A percentile compares a stretch with the other conserved stretches of the same genome.
Evolutionary conservation across 352 stramenopile species (phyloP).

Genomic region (Hyaloperonospora brassicae): DNA sequence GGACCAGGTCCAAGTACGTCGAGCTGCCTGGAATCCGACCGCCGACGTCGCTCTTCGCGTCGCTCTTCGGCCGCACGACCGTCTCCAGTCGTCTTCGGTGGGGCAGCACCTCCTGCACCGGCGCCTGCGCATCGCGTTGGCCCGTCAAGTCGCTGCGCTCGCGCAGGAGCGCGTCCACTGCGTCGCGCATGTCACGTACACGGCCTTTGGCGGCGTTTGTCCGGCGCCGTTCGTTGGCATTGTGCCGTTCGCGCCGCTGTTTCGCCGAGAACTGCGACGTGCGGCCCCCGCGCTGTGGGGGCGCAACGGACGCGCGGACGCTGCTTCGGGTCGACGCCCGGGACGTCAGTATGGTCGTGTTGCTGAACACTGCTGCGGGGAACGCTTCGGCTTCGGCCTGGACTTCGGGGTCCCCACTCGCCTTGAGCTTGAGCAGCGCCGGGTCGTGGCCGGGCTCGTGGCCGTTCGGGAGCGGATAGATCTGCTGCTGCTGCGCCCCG

Average conservation of each 20-base stretch:
- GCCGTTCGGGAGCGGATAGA: conserved; percentile 25
- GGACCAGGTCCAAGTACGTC: conserved; percentile 30
- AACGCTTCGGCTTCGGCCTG: conserved; percentile 24
- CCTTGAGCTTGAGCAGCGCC: conserved; percentile 14
- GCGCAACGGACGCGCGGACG: background rate
- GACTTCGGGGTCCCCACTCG: conserved; percentile 24
- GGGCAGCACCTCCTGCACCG: conserved; percentile 13
- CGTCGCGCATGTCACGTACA: conserved; percentile 34
- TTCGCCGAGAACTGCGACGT: conserved; percentile 37
- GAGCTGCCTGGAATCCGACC: conserved; percentile 21
- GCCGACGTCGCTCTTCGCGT: conserved; percentile 14
- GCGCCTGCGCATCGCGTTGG: conserved; percentile 19
- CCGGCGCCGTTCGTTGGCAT: conserved; percentile 36
- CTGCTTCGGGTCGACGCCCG: conserved; percentile 2
- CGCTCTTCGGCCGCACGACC: conserved; percentile 13
- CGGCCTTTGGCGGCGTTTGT: conserved; percentile 39
- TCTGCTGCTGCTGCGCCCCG: conserved; percentile 16
- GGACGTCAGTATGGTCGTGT: conserved; percentile 26
- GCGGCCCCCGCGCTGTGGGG: conserved; percentile 20
- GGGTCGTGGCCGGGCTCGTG: conserved; percentile 17
- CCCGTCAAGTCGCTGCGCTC: conserved; percentile 19
- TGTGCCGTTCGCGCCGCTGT: conserved; percentile 38
- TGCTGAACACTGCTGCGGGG: conserved; percentile 27
- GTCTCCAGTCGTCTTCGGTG: conserved; percentile 19
- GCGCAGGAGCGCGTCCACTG: conserved; percentile 19